A percentile compares a stretch with the other conserved stretches of the same genome.
Evolutionary conservation across 352 stramenopile genomes (phyloP).

Genomic region (Globisporangium polare): DNA sequence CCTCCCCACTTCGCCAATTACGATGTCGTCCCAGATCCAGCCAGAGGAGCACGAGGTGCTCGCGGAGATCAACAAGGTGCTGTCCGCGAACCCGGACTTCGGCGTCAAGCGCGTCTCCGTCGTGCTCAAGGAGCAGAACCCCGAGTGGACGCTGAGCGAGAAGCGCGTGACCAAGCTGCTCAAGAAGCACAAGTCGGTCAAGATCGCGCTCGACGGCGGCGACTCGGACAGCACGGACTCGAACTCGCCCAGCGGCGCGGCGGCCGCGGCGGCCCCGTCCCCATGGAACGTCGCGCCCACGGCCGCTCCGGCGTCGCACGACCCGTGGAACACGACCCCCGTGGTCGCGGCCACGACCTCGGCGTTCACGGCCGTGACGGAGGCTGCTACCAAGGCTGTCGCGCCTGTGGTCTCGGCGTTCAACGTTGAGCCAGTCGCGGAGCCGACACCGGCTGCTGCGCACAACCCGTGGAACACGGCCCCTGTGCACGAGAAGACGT

Average conservation of each 20-base stretch:
- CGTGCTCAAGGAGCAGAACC: slow-evolving; percentile 60
- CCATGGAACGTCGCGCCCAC: slow-evolving; percentile 52
- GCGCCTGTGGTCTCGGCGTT: slow-evolving; percentile 23
- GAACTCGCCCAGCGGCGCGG: slow-evolving; percentile 6
- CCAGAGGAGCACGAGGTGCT: slow-evolving; percentile 65
- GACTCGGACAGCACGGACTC: slow-evolving; percentile 16
- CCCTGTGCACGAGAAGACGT: slow-evolving; percentile 25
- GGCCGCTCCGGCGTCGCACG: slow-evolving; percentile 14
- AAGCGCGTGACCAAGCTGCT: slow-evolving; percentile 76
- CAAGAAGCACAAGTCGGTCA: slow-evolving; percentile 59
- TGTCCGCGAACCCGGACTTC: slow-evolving; percentile 62
- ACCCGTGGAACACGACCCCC: slow-evolving; percentile 55
- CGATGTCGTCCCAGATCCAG: slow-evolving; percentile 53
- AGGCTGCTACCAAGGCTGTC: slow-evolving; percentile 17
- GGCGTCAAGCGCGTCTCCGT: slow-evolving; percentile 62
- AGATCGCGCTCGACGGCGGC: slow-evolving; percentile 31
- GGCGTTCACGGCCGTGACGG: slow-evolving; percentile 13
- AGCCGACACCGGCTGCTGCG: not conserved
- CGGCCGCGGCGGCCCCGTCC: slow-evolving; percentile 23
- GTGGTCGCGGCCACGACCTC: slow-evolving; percentile 7
- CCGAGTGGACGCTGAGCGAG: slow-evolving; percentile 64
- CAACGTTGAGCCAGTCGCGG: slow-evolving; percentile 22
- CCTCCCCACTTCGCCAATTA: not conserved
- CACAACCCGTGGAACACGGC: slow-evolving; percentile 38
- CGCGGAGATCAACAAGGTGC: slow-evolving; percentile 43